Conservation (phyloP, 805 yeast species). For the Clavispora carvajalis region DNA sequence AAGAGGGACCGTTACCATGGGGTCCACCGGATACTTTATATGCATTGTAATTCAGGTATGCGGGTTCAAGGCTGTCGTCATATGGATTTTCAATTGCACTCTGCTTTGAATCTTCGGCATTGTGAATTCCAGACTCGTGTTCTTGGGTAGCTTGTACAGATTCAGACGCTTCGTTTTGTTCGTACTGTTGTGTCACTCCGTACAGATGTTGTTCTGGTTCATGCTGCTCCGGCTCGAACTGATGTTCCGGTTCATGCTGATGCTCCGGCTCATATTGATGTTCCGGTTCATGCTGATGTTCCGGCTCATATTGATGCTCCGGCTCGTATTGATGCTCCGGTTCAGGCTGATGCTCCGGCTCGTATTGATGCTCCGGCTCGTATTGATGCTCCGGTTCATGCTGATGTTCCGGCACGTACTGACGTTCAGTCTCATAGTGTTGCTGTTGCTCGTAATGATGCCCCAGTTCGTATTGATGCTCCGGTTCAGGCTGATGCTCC, state of each 20-base stretch:
- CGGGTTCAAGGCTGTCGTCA: too few relatives aligned
- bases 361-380: neutral
- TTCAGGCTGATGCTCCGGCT: neutral
- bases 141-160: too few relatives aligned
- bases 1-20: too few relatives aligned
- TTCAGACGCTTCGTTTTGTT: too few relatives aligned
- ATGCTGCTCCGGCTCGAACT: neutral
- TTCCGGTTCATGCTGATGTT: neutral
- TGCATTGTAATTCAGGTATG: too few relatives aligned
- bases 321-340: neutral
- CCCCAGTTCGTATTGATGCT: neutral
- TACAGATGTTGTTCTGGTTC: too few relatives aligned
- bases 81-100: too few relatives aligned
- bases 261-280: neutral
- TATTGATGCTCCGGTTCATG: neutral
- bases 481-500: neutral
- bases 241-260: neutral
- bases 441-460: neutral
- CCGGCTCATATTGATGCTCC: neutral
- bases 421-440: neutral
- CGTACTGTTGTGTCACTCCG: too few relatives aligned
- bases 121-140: too few relatives aligned
- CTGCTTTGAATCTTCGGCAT: too few relatives aligned
- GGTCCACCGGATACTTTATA: too few relatives aligned
- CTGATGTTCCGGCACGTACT: neutral